A percentile compares a stretch with the other conserved stretches of the same genome.
These are phyloP conservation scores for Saururus chinensis DNA, from an alignment of 164 flowering plant species.

Conservation along the genomic window DNA sequence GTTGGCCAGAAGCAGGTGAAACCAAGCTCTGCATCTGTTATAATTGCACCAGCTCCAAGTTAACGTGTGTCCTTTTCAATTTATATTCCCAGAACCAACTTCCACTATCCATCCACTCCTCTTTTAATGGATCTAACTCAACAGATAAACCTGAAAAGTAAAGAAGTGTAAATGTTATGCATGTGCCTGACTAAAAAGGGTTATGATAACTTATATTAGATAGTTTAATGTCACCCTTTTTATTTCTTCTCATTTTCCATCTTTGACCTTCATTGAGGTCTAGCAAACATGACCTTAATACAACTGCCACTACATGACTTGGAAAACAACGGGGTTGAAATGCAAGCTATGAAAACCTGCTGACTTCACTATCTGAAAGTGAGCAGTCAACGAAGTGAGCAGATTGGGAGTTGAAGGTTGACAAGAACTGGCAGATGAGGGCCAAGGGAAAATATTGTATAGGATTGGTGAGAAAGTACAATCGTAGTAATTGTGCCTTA, in stretches of 20 bases:
- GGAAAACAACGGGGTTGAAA: neutral
- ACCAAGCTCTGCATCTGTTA: slow-evolving; percentile 12
- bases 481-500: neutral
- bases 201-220: neutral
- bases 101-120: slow-evolving; percentile 50
- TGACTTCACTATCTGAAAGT: no score
- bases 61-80: slow-evolving; percentile 42
- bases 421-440: no score
- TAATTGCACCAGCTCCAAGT: slow-evolving; percentile 52
- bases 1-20: neutral
- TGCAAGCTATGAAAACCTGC: neutral
- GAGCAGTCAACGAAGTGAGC: no score
- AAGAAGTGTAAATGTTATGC: neutral
- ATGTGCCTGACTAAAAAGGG: neutral
- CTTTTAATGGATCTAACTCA: slow-evolving; percentile 39
- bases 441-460: neutral
- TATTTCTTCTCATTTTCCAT: neutral
- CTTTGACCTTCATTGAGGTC: neutral
- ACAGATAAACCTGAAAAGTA: slow-evolving; percentile 40
- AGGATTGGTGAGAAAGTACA: neutral
- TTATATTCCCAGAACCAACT: slow-evolving; percentile 91
- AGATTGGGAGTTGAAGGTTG: no score
- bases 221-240: neutral
- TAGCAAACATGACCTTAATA: neutral
- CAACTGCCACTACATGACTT: neutral